Evolutionary conservation across 768 basidiomycete species (phyloP).

Genomic region (Kwoniella shandongensis): DNA sequence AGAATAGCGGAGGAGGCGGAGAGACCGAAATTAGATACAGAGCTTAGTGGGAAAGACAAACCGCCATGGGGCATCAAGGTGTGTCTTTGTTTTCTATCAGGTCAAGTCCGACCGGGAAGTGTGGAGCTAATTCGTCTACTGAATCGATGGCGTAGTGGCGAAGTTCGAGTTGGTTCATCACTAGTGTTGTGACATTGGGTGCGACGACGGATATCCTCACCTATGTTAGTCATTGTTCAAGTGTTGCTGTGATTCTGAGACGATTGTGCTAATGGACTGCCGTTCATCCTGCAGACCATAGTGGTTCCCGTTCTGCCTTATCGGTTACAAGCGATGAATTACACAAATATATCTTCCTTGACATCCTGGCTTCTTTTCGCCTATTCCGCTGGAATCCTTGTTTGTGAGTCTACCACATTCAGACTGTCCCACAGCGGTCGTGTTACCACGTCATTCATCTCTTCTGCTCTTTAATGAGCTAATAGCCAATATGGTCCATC

Average conservation of each 20-base stretch:
- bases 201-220: constrained; percentile 36
- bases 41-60: not conserved
- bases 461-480: too few relatives aligned
- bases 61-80: constrained; percentile 11
- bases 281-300: constrained; percentile 24
- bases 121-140: not conserved
- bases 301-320: constrained; percentile 47
- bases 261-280: not conserved
- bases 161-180: constrained; percentile 36
- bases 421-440: not conserved
- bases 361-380: constrained; percentile 42
- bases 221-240: constrained; percentile 25
- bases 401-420: constrained; percentile 21
- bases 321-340: constrained; percentile 34
- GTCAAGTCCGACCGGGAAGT: not conserved
- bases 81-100: not conserved
- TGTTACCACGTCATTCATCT: not conserved
- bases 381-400: constrained; percentile 41
- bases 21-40: too few relatives aligned
- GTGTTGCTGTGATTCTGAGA: not conserved
- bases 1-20: too few relatives aligned
- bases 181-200: constrained; percentile 32
- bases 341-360: constrained; percentile 35
- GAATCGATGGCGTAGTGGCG: constrained; percentile 24
- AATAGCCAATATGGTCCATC: not conserved